These are phyloP conservation scores for Trametes meyenii DNA, from an alignment of 768 basidiomycete species.

Conservation along the genomic window DNA sequence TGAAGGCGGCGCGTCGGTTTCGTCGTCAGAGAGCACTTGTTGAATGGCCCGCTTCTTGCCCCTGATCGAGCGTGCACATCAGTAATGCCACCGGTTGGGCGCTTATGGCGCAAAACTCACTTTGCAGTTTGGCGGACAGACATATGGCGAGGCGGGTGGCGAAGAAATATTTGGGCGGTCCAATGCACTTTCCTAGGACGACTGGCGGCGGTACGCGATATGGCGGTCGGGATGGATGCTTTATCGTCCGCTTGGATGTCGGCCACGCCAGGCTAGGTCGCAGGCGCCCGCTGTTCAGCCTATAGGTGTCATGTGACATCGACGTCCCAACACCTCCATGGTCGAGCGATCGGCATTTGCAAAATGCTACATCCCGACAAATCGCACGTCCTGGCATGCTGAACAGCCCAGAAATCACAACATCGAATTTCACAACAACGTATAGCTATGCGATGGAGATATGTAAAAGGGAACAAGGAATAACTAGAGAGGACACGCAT, in stretches of 20 bases:
- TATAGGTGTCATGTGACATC: slow-evolving; percentile 20
- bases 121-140: slow-evolving; percentile 25
- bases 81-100: neutral
- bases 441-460: too few species aligned
- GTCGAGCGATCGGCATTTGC: too few species aligned
- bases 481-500: too few species aligned
- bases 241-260: slow-evolving; percentile 20
- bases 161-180: neutral
- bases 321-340: too few species aligned
- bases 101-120: slow-evolving; percentile 30
- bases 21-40: slow-evolving; percentile 28
- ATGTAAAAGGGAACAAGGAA: too few species aligned
- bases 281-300: neutral
- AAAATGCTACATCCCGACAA: too few species aligned
- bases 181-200: neutral
- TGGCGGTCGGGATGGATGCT: slow-evolving; percentile 31
- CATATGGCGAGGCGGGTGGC: slow-evolving; percentile 30
- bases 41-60: slow-evolving; percentile 54
- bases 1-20: slow-evolving; percentile 38
- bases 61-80: slow-evolving; percentile 26
- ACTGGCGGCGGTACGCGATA: slow-evolving; percentile 5
- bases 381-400: too few species aligned
- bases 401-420: too few species aligned
- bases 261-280: neutral
- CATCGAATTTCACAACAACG: too few species aligned